Evolutionary conservation across 495 filamentous ascomycete species (phyloP).

Genomic region (Beverwykella pulmonaria): DNA sequence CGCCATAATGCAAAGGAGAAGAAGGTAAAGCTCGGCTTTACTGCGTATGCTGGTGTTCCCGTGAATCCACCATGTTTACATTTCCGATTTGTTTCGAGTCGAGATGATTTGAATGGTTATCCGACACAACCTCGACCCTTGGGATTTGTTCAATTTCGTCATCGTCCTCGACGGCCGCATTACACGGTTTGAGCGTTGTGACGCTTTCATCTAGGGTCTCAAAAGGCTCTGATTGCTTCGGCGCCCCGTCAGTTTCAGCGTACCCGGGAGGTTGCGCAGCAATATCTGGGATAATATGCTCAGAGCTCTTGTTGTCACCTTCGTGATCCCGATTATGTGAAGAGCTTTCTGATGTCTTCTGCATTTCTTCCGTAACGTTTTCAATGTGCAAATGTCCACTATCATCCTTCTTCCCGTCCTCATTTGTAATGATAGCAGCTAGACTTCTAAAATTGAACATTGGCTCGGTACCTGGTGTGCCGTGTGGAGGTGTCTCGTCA

Average conservation of each 20-base stretch:
- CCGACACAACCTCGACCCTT: constrained; percentile 16
- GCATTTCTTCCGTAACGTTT: constrained; percentile 18
- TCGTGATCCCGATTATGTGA: background rate
- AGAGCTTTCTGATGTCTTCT: background rate
- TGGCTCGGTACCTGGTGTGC: constrained; percentile 61
- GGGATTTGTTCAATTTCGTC: constrained; percentile 39
- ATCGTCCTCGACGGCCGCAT: constrained; percentile 24
- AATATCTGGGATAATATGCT: constrained; percentile 33
- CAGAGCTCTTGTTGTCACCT: constrained; percentile 29
- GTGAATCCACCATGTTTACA: constrained; percentile 37
- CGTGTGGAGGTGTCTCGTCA: constrained; percentile 34
- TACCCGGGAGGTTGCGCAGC: constrained; percentile 12
- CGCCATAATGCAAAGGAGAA: constrained; percentile 1
- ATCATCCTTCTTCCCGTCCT: constrained; percentile 53
- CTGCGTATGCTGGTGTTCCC: constrained; percentile 23
- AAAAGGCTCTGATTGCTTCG: background rate
- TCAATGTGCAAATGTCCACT: constrained; percentile 38
- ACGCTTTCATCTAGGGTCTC: constrained; percentile 26
- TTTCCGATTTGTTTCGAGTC: constrained; percentile 42
- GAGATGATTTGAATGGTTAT: constrained; percentile 12
- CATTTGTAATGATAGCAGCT: constrained; percentile 77
- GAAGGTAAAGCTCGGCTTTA: background rate
- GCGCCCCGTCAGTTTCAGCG: background rate
- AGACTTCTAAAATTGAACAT: constrained; percentile 93
- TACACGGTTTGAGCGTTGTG: constrained; percentile 31